These are phyloP conservation scores for Penicillium sp. DNA, from an alignment of 2,329 filamentous ascomycete species.

Conservation along the genomic window DNA sequence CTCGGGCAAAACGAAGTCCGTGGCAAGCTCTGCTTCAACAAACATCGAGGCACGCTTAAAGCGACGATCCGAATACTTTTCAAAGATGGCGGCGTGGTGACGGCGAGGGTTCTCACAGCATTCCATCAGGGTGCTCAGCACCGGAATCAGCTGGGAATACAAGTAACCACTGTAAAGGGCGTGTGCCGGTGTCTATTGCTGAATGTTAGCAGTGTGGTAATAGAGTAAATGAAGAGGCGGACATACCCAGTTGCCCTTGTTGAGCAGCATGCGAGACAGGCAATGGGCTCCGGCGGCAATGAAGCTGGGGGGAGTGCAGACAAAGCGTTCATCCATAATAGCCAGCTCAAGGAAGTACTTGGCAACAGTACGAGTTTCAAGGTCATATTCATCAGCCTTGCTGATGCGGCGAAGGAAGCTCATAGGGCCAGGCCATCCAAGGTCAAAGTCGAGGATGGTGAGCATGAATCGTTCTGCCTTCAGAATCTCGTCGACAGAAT, in stretches of 20 bases:
- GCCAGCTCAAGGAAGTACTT: slow-evolving; percentile 98
- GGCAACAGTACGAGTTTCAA: slow-evolving; percentile 89
- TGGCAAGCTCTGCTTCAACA: slow-evolving; percentile 71
- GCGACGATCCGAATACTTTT: slow-evolving; percentile 85
- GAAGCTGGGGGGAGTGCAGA: slow-evolving; percentile 86
- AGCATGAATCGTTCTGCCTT: slow-evolving; percentile 99
- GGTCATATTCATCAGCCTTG: slow-evolving; percentile 96
- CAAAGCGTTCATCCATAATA: slow-evolving; percentile 97
- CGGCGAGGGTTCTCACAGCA: slow-evolving; percentile 79
- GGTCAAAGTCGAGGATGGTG: slow-evolving; percentile 90
- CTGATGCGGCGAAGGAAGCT: slow-evolving; percentile 95
- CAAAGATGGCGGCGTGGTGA: slow-evolving; percentile 83
- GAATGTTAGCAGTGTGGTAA: slow-evolving; percentile 19
- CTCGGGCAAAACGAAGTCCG: slow-evolving; percentile 56
- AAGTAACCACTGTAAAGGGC: slow-evolving; percentile 95
- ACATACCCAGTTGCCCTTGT: slow-evolving; percentile 91
- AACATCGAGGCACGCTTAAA: slow-evolving; percentile 83
- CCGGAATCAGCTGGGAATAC: slow-evolving; percentile 73
- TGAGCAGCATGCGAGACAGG: slow-evolving; percentile 80
- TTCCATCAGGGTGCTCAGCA: slow-evolving; percentile 77
- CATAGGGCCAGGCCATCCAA: slow-evolving; percentile 99
- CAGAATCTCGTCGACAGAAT: slow-evolving; percentile 85
- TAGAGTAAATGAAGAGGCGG: slow-evolving; percentile 3
- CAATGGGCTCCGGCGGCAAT: slow-evolving; percentile 90
- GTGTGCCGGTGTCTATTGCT: slow-evolving; percentile 70